Evolutionary conservation across 1,139 yeast species (phyloP).

Genomic region (Magnusiomyces magnusii): DNA sequence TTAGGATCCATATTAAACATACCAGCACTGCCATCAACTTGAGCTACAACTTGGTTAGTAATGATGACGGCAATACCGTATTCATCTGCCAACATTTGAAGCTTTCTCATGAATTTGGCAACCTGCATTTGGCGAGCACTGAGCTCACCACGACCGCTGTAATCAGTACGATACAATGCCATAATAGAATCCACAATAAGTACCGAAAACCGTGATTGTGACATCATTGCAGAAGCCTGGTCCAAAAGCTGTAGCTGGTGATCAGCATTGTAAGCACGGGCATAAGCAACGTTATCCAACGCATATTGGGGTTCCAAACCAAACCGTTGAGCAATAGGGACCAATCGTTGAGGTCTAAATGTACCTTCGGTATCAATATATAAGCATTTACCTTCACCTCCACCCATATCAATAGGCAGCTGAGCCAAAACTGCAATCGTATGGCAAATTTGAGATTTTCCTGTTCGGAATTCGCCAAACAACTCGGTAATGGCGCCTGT

Average conservation of each 20-base stretch:
- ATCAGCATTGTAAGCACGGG: conserved; percentile 95
- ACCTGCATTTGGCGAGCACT: conserved; percentile 94
- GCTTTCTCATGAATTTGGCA: conserved; percentile 84
- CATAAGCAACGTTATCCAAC: conserved; percentile 93
- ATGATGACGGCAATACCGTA: conserved; percentile 98
- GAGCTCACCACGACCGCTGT: conserved; percentile 91
- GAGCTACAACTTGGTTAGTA: conserved; percentile 97
- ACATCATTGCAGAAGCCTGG: conserved; percentile 95
- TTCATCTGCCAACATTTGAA: conserved; percentile 93
- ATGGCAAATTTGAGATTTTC: conserved; percentile 94
- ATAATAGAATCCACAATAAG: conserved; percentile 92
- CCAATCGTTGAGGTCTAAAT: conserved; percentile 83
- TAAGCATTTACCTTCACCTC: conserved; percentile 97
- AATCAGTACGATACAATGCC: conserved; percentile 95
- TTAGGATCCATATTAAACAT: conserved; percentile 96
- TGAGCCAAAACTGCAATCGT: conserved; percentile 97
- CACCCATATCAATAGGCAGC: conserved; percentile 94
- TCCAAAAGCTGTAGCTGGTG: conserved; percentile 83
- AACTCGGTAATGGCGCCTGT: conserved; percentile 96
- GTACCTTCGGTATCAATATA: conserved; percentile 98
- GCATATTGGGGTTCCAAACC: conserved; percentile 95
- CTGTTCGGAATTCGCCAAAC: conserved; percentile 97
- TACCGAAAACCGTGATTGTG: conserved; percentile 69
- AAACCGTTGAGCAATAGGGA: conserved; percentile 84
- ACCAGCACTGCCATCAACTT: conserved; percentile 83